Percentiles rank a stretch among this genome's conserved stretches.
These are phyloP conservation scores for Corynascus novoguineensis DNA, from an alignment of 495 filamentous ascomycete genomes.

Conservation along the genomic window DNA sequence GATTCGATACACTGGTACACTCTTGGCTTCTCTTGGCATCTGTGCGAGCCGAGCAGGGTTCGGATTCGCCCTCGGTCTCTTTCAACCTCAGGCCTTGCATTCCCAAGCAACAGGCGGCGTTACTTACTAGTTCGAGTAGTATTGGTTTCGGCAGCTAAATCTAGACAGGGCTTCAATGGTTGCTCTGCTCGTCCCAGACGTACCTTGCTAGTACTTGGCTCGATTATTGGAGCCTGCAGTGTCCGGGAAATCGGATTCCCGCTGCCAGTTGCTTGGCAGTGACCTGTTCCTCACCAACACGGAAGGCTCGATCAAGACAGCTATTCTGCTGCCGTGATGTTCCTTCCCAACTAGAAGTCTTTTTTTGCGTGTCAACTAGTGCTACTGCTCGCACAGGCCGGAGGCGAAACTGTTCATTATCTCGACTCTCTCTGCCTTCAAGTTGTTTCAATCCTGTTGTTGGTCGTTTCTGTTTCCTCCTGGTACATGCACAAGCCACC, in stretches of 20 bases:
- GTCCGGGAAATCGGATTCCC: too few relatives aligned
- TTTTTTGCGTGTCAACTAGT: neutral
- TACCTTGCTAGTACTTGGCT: too few relatives aligned
- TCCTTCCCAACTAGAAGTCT: neutral
- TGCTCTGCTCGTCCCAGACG: too few relatives aligned
- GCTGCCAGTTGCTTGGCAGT: too few relatives aligned
- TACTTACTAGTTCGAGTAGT: too few relatives aligned
- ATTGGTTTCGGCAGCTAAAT: too few relatives aligned
- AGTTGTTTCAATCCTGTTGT: too few relatives aligned
- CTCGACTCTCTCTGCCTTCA: neutral
- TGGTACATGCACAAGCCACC: neutral
- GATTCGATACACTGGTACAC: neutral
- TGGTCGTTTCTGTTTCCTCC: neutral
- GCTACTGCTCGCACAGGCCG: neutral
- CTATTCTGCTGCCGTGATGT: neutral
- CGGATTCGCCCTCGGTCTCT: conserved; percentile 22
- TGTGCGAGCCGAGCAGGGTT: neutral
- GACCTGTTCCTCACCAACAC: too few relatives aligned
- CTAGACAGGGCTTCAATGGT: too few relatives aligned
- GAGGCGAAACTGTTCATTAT: neutral
- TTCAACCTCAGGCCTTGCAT: neutral
- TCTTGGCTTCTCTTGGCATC: conserved; percentile 13
- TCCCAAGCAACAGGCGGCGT: too few relatives aligned
- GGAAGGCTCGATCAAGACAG: neutral
- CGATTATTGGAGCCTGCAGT: too few relatives aligned